Base-by-base conservation (phyloP, 2,329 filamentous ascomycete species). In the Colletotrichum nymphaeae region DNA sequence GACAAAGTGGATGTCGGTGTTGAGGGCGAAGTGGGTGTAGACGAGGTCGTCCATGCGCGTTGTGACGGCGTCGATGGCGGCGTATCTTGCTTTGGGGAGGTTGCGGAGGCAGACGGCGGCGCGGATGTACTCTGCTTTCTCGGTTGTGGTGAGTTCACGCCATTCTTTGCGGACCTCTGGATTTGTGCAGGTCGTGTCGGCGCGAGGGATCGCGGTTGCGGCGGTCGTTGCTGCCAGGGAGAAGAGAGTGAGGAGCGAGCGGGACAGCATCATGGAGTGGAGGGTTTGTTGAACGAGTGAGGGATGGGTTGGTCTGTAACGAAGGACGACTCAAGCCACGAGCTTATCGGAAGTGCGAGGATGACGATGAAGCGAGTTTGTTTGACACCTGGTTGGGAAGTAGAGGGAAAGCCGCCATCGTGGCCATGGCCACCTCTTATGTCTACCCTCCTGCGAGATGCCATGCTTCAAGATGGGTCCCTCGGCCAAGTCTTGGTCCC, bases 11-110 rank as follows among this genome's bases (percentile, higher is more conserved):
- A 77, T 76, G 12, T 55, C 28, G 11, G 28, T 62, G 57, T 74
- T 76, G 11, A 77, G 74, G 5, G 37, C 8, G 19, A 65, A 68
- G 69, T 77, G 75, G 5, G 76, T 75, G 55, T 68, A 75, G 6
- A 74, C 72, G 5, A 77, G 35, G 52, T 77, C 76, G 72, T 76
- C 75, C 57, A 76, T 55, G 42, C 73, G 68, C 4, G 73, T 76
- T 30, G 67, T 73, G 42, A 75, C 75, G 56, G 70, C 75, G 52
- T 69, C 49, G 30, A 70, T 49, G 22, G 66, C 9, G 37, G 56
- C 49, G 65, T 76, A 76, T 62, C 74, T 74, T 0, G 46, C 37
- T 52, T 74, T 72, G 8, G 75, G 74, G 14, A 75, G 71, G 4
- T 24, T 32, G 42, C 75, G 73, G 0, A 76, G 63, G 52, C 75